Conservation (phyloP, 257 asterid species). For the Anisodus tanguticus region DNA sequence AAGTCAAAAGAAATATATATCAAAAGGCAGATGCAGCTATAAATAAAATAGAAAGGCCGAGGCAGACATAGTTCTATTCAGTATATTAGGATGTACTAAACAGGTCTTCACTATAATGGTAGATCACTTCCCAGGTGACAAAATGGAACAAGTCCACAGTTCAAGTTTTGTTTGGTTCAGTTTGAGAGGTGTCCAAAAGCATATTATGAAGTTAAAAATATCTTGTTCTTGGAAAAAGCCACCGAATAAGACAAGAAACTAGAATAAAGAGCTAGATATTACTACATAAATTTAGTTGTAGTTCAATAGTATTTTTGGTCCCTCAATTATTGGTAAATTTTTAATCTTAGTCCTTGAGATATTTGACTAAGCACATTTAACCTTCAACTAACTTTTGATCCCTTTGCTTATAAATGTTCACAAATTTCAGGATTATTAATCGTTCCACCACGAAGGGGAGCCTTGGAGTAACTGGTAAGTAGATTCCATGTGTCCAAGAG, state of each 20-base stretch:
- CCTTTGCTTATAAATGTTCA: no score
- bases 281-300: neutral
- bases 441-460: no score
- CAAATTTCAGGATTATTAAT: no score
- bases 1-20: neutral
- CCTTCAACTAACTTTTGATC: no score
- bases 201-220: neutral
- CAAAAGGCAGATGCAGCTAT: neutral
- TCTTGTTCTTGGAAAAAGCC: neutral
- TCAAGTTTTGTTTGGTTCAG: neutral
- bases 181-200: conserved; percentile 4
- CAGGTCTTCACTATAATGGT: neutral
- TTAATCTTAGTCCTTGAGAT: no score
- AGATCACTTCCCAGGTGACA: neutral
- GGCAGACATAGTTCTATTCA: neutral
- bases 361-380: no score
- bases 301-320: neutral
- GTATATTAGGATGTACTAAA: neutral
- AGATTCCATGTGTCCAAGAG: no score
- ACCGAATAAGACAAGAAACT: neutral
- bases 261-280: neutral
- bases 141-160: neutral
- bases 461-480: no score
- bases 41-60: neutral
- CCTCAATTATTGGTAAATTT: no score